A percentile compares a stretch with the other conserved stretches of the same genome.
phyloP scores from a whole-genome alignment of 164 flowering plant species.

The Buxus sempervirens region DNA sequence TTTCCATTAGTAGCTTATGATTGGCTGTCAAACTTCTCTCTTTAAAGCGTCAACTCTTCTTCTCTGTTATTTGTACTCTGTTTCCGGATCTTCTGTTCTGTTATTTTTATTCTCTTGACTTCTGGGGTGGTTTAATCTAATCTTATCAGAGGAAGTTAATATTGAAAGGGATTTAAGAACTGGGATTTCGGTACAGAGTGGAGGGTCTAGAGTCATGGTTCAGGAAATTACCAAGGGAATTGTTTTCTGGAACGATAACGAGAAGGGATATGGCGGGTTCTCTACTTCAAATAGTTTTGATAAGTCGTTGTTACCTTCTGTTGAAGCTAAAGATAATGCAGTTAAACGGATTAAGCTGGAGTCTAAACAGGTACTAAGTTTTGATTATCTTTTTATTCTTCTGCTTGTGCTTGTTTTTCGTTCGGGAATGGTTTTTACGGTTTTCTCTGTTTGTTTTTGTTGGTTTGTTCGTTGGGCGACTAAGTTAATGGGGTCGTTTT shows the following conservation, averaged over 20 bases:
- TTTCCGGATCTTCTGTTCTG: too few species aligned
- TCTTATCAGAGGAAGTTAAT: too few species aligned
- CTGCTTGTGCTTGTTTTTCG: background rate
- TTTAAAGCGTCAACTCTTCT: too few species aligned
- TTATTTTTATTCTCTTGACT: too few species aligned
- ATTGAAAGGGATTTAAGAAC: too few species aligned
- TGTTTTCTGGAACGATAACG: background rate
- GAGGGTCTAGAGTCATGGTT: conserved; percentile 1
- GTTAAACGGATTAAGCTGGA: conserved; percentile 9
- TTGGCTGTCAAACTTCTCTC: too few species aligned
- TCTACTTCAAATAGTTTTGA: background rate
- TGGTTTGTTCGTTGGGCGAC: too few species aligned
- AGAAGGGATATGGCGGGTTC: background rate
- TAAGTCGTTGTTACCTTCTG: conserved; percentile 1
- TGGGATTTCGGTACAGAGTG: too few species aligned
- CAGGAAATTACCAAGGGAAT: background rate
- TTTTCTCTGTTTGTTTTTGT: background rate
- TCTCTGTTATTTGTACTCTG: too few species aligned
- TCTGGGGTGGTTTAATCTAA: too few species aligned
- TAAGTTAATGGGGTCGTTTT: too few species aligned
- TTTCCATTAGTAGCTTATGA: too few species aligned
- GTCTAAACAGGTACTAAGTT: conserved; percentile 11
- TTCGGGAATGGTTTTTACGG: background rate
- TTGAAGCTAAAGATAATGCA: background rate
- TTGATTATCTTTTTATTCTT: background rate